Evolutionary conservation across 1,139 yeast species (phyloP), one percentile per base, ranked within the genome.

Genomic region (Zygosaccharomyces sapae): DNA sequence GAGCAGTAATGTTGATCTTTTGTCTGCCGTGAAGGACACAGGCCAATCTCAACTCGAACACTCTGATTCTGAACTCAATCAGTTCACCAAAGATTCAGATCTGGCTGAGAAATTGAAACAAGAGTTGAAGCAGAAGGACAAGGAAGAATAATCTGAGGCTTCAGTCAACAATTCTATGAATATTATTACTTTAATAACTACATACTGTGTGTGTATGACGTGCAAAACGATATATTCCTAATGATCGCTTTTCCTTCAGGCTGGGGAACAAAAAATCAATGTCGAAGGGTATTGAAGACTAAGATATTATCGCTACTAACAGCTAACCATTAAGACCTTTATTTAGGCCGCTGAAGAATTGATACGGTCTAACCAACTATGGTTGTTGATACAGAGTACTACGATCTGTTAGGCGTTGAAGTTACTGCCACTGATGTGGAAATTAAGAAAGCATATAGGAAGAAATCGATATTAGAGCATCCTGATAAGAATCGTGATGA

Each of bases 401-500:
- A 90, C 65, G 97, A 90, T 54, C 66, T 83, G 29, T 72, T 90
- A 50, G 86, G 79, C 27, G 74, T 90, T 24, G 57, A 71, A 29
- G 70, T 82, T 1, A 76, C 77, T 13, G 97, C 97, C 33, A 78
- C 87, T 2, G 79, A 83, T 5, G 74, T 82, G 20, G 95, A 87
- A 48, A 89, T 90, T 67, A 90, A 90, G 67, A 87, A 86, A 65
- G 96, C 97, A 0, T 90, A 90, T 70, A 75, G 97, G 52, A 83
- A 83, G 66, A 83, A 84, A 62, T 96, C 97, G 6, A 80, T 90
- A 51, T 75, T 72, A 51, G 83, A 86, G 59, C 97, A 90, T 65
- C 97, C 97, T 1, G 97, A 90, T 67, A 90, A 90, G 72, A 88
- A 90, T 61, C 96, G 95, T 19, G 80, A 83, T 54, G 70, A 68